Conservation (phyloP, 2,329 filamentous ascomycete species). For the Pseudonectria foliicola region DNA sequence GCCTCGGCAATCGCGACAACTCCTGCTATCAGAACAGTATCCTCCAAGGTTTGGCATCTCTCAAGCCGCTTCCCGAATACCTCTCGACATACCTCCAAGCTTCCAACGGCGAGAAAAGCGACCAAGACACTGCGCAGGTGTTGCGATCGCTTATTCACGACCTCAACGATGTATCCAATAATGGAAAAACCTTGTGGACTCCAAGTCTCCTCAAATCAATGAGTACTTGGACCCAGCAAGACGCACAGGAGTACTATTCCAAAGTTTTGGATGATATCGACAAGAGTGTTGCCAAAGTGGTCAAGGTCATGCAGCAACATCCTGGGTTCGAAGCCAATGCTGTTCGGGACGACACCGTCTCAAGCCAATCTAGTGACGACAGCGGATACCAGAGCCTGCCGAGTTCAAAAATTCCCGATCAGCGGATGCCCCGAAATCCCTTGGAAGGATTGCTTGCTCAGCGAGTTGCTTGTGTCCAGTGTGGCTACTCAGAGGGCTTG, state of each 20-base stretch:
- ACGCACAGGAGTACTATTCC: slow-evolving; percentile 95
- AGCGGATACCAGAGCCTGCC: slow-evolving; percentile 48
- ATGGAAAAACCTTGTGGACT: slow-evolving; percentile 75
- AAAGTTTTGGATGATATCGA: slow-evolving; percentile 82
- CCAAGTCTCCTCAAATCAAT: slow-evolving; percentile 78
- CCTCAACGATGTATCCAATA: slow-evolving; percentile 62
- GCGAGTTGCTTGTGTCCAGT: slow-evolving; percentile 77
- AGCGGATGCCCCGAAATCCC: slow-evolving; percentile 56
- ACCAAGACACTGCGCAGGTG: slow-evolving; percentile 36
- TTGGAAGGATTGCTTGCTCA: slow-evolving; percentile 84
- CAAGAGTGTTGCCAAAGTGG: slow-evolving; percentile 57
- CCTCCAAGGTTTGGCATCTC: slow-evolving; percentile 73
- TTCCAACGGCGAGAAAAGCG: slow-evolving; percentile 18
- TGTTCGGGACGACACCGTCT: slow-evolving; percentile 33
- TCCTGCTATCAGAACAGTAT: slow-evolving; percentile 98
- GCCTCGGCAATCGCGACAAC: slow-evolving; percentile 86
- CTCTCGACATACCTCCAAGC: slow-evolving; percentile 41
- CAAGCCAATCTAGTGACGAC: slow-evolving; percentile 48
- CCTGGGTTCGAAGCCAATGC: slow-evolving; percentile 34
- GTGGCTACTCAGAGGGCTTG: slow-evolving; percentile 80
- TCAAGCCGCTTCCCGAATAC: slow-evolving; percentile 62
- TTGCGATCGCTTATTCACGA: slow-evolving; percentile 61
- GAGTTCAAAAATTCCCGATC: slow-evolving; percentile 30
- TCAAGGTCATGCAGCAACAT: slow-evolving; percentile 19
- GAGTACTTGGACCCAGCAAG: slow-evolving; percentile 93